Evolutionary conservation across 331 rosid species (phyloP), one percentile per base, ranked within the genome.

Genomic region (Cydonia oblonga): DNA sequence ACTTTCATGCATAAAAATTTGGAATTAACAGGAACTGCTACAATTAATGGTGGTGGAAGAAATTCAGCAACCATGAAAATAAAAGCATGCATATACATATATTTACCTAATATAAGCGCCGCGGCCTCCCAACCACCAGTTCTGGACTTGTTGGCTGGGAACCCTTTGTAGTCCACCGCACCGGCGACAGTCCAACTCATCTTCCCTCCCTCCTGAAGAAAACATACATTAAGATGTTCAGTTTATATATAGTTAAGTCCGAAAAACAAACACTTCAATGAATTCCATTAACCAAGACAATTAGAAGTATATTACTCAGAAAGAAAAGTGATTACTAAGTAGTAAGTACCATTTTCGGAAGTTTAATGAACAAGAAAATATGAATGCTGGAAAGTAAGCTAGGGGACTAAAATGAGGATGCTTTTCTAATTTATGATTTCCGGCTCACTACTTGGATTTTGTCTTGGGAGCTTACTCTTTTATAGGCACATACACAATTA

Each of bases 41-140:
- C 0, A 57, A n/a, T n/a, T n/a, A n/a, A 9, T 16, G 1, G 30
- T 18, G 9, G 13, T n/a, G 44, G 42, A 69, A 53, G 20, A 52
- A 49, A 53, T 30, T 20, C 61, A 52, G 26, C 23, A 51, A 51
- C 11, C 25, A 20, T 29, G 20, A 28, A 67, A 64, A 38, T 19
- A 16, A 62, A 57, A 49, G 72, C 28, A 59, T 29, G 72, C 28
- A 59, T 29, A 4, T 53, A 71, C 46, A 11, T 22, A 6, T 32
- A 73, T 84, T 79, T 72, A 93, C 98, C 96, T 79, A 86, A 85
- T 76, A 90, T 84, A 40, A 86, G 90, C 42, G 96, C 86, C 16
- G 98, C 98, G 0, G 95, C 80, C 10, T 78, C 81, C 98, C 98
- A 90, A 73, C 98, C 92, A 2, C 98, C 98, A 9, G 98, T 93